Evolutionary conservation across 2,329 filamentous ascomycete species (phyloP), one percentile per base, ranked within the genome.

Genomic region (Penicillium crustosum): DNA sequence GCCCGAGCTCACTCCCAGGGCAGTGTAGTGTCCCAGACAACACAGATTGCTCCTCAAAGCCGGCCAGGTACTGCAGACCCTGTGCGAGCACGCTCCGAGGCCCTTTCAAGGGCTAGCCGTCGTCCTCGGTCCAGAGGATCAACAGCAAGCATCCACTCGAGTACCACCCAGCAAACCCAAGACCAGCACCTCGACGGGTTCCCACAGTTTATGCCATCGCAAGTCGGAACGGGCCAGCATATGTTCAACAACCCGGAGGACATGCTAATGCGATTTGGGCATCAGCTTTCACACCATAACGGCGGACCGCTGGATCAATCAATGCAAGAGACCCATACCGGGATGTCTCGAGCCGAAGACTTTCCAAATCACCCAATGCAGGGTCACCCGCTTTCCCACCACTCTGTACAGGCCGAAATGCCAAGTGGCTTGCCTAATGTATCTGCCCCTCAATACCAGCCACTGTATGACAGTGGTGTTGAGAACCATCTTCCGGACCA

Each of bases 61-160:
- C 75, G 75, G 25, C 75, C 75, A 25, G 75, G 73, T 21, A 77
- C 75, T 27, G 71, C 73, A 27, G 76, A 78, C 57, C 73, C 74
- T 43, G 66, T 73, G 63, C 70, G 75, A 55, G 72, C 75, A 42
- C 75, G 76, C 17, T 78, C 77, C 8, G 75, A 75, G 61, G 76
- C 71, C 27, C 65, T 74, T n/a, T 77, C 77, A 13, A 71, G 74
- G 50, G 71, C 68, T 59, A 71, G 68, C 64, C 75, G 73, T 50
- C 76, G 75, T 51, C 75, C 78, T 50, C 71, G 77, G 54, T 80
- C 78, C 35, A 70, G 77, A 69, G 78, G 76, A 35, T 79, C 77
- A 45, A 79, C 78, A 10, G 74, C 77, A 35, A 80, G 78, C 61
- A 75, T 79, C 49, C 77, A 79, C 60, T 80, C 78, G n/a, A 78